Evolutionary conservation across 345 rosid genomes (phyloP).

Genomic region (Aurinia saxatilis): DNA sequence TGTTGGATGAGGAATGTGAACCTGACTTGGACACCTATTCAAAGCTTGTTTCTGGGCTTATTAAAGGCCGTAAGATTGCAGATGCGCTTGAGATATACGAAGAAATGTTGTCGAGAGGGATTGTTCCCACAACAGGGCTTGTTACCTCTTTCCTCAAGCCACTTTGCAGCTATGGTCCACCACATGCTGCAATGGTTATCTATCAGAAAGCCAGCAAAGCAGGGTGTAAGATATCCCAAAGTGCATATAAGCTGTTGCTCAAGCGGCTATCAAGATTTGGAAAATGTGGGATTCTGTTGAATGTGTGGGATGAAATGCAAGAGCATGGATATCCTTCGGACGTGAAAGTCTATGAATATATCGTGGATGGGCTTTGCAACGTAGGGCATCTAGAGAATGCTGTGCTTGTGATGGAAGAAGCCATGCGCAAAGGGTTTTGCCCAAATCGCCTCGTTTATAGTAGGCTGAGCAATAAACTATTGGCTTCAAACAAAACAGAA

Average conservation of each 20-base stretch:
- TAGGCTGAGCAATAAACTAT: conserved; percentile 63
- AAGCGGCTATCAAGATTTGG: conserved; percentile 83
- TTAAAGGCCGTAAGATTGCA: conserved; percentile 68
- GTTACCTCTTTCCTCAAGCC: conserved; percentile 59
- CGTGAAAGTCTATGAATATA: conserved; percentile 65
- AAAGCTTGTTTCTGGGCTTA: conserved; percentile 51
- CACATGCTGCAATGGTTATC: conserved; percentile 72
- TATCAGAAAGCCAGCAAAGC: conserved; percentile 67
- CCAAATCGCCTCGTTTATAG: conserved; percentile 71
- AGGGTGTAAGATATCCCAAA: conserved; percentile 59
- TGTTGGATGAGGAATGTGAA: conserved; percentile 43
- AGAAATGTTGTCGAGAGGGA: conserved; percentile 57
- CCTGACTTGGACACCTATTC: conserved; percentile 58
- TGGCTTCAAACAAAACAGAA: conserved; percentile 64
- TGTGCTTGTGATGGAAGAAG: conserved; percentile 84
- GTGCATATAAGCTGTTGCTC: conserved; percentile 69
- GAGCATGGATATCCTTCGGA: conserved; percentile 62
- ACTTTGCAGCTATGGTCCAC: conserved; percentile 82
- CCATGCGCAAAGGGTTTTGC: conserved; percentile 66
- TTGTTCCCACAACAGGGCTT: conserved; percentile 58
- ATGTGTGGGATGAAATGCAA: conserved; percentile 85
- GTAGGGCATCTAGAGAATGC: conserved; percentile 88
- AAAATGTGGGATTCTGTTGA: conserved; percentile 80
- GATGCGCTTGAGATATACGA: conserved; percentile 86
- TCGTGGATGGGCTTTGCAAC: conserved; percentile 80